Percentiles rank a stretch among this genome's conserved stretches.
Evolutionary conservation across 2,329 filamentous ascomycete genomes (phyloP).

Genomic region (Escovopsis sp.): DNA sequence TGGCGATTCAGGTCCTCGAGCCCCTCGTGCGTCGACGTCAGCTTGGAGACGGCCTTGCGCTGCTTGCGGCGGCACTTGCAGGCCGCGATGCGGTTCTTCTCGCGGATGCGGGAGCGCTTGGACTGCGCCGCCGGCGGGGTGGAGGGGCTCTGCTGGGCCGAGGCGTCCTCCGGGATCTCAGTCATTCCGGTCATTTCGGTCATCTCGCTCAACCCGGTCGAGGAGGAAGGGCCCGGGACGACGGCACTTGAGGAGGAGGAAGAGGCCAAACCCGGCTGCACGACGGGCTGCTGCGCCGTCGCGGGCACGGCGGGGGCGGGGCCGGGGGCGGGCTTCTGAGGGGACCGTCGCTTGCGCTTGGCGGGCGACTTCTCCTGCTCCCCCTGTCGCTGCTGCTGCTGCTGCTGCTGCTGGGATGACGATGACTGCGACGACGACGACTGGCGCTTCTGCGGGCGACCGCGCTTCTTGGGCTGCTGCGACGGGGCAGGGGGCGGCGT

Average conservation of each 20-base stretch:
- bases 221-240: too few species aligned
- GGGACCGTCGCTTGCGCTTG: neutral
- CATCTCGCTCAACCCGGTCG: neutral
- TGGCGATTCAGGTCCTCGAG: neutral
- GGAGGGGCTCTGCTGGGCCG: too few species aligned
- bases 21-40: neutral
- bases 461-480: neutral
- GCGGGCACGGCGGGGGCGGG: neutral
- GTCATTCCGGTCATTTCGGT: neutral
- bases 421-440: neutral
- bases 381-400: neutral
- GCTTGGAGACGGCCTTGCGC: constrained; percentile 1
- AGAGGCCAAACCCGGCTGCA: too few species aligned
- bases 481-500: neutral
- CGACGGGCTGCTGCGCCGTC: neutral
- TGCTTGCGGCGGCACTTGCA: constrained; percentile 1
- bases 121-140: neutral
- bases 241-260: neutral
- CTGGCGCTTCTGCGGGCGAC: neutral
- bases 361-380: neutral
- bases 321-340: neutral
- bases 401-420: neutral
- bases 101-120: constrained; percentile 1
- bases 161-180: neutral
- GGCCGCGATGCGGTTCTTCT: constrained; percentile 3